phyloP scores from a whole-genome alignment of 257 asterid genomes.

The Nemophila menziesii region DNA sequence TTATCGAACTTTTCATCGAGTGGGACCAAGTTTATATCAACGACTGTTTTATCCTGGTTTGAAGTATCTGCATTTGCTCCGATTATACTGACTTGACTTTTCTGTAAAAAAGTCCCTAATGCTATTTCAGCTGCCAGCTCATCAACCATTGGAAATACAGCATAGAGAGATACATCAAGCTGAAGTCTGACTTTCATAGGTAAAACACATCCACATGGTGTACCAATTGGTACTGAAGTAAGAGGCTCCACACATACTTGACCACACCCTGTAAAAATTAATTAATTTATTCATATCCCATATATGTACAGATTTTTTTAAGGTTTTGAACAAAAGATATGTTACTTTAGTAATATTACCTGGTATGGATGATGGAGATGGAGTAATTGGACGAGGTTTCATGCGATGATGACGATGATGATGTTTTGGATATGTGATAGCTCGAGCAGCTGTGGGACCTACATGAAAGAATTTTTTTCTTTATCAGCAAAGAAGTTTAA shows the following conservation, averaged over 20 bases:
- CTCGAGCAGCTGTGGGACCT: slow-evolving; percentile 44
- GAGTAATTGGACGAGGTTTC: slow-evolving; percentile 43
- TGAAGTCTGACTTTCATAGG: slow-evolving; percentile 94
- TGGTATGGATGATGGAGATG: slow-evolving; percentile 54
- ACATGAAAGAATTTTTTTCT: slow-evolving; percentile 13
- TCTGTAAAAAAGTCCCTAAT: slow-evolving; percentile 74
- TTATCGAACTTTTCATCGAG: slow-evolving; percentile 89
- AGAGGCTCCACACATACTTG: slow-evolving; percentile 78
- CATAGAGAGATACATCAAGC: slow-evolving; percentile 59
- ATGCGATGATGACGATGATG: slow-evolving; percentile 33
- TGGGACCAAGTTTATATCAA: slow-evolving; percentile 81
- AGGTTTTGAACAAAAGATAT: not conserved
- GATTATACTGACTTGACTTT: slow-evolving; percentile 72
- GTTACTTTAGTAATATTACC: slow-evolving; percentile 27
- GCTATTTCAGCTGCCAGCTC: slow-evolving; percentile 89
- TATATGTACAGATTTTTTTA: not conserved
- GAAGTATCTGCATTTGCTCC: slow-evolving; percentile 87
- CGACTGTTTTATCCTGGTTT: slow-evolving; percentile 66
- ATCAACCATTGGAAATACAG: slow-evolving; percentile 70
- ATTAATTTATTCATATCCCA: slow-evolving; percentile 9
- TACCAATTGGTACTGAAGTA: slow-evolving; percentile 69
- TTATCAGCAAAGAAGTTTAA: slow-evolving; percentile 15
- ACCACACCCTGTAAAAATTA: slow-evolving; percentile 74
- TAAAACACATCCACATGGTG: slow-evolving; percentile 85
- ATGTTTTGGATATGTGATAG: slow-evolving; percentile 27